Percentiles rank a stretch among this genome's conserved stretches.
These are phyloP conservation scores for Fusarium austroafricanum DNA, from an alignment of 2,329 filamentous ascomycete genomes.

Conservation along the genomic window DNA sequence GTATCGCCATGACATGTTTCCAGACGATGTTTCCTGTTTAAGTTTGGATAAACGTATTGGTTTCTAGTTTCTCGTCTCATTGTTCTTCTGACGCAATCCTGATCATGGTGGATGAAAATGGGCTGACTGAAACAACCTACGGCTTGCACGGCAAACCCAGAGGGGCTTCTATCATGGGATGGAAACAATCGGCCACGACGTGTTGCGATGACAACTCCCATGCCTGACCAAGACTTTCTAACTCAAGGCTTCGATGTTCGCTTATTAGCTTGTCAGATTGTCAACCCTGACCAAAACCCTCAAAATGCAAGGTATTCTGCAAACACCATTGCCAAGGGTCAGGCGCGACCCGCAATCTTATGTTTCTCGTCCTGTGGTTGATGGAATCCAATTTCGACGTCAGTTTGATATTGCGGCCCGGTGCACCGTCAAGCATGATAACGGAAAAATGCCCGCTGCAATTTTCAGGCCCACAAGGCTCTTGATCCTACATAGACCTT, in stretches of 20 bases:
- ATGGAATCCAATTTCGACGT: slow-evolving; percentile 45
- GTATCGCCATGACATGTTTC: slow-evolving; percentile 18
- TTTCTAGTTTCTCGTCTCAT: slow-evolving; percentile 18
- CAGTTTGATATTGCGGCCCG: slow-evolving; percentile 29
- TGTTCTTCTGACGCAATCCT: slow-evolving; percentile 32
- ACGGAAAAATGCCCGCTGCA: slow-evolving; percentile 29
- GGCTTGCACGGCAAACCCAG: slow-evolving; percentile 16
- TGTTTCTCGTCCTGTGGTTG: slow-evolving; percentile 44
- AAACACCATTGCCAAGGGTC: slow-evolving; percentile 35
- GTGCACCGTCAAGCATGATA: slow-evolving; percentile 20
- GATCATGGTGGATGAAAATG: slow-evolving; percentile 22
- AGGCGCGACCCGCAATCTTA: slow-evolving; percentile 39
- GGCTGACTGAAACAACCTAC: slow-evolving; percentile 38
- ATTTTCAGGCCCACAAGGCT: slow-evolving; percentile 13
- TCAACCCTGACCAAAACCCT: slow-evolving; percentile 15
- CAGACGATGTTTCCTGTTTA: slow-evolving; percentile 28
- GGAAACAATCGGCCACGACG: slow-evolving; percentile 7
- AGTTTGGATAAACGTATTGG: slow-evolving; percentile 23
- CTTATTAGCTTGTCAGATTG: slow-evolving; percentile 27
- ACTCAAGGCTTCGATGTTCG: slow-evolving; percentile 5
- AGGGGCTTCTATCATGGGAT: slow-evolving; percentile 21
- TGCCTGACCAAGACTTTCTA: slow-evolving; percentile 10
- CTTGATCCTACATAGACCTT: slow-evolving; percentile 18
- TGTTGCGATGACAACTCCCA: background rate
- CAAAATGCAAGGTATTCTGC: slow-evolving; percentile 20